These are phyloP conservation scores for Mycena venus DNA, from an alignment of 768 basidiomycete species.

Conservation along the genomic window DNA sequence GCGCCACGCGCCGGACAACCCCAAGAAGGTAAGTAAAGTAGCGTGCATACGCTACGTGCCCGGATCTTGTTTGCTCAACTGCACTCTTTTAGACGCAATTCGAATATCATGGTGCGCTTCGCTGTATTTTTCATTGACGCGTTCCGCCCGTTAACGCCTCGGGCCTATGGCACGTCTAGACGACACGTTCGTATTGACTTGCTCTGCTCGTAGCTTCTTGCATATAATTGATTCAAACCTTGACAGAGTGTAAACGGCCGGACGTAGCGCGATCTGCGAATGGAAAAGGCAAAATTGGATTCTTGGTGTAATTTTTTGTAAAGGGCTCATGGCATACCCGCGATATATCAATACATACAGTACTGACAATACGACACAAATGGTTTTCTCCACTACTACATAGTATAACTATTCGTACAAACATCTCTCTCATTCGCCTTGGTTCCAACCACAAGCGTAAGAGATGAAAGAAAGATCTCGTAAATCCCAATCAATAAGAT, in stretches of 20 bases:
- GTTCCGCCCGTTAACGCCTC: slow-evolving; percentile 29
- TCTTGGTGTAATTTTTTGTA: slow-evolving; percentile 20
- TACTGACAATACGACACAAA: slow-evolving; percentile 8
- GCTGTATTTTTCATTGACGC: neutral
- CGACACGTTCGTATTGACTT: slow-evolving; percentile 65
- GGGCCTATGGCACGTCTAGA: slow-evolving; percentile 51
- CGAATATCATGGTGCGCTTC: slow-evolving; percentile 80
- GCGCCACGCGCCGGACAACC: slow-evolving; percentile 81
- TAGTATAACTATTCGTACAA: slow-evolving; percentile 20
- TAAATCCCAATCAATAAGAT: neutral
- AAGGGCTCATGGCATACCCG: slow-evolving; percentile 8
- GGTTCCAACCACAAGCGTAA: neutral
- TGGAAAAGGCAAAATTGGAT: neutral
- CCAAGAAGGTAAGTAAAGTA: slow-evolving; percentile 77
- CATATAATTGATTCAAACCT: slow-evolving; percentile 11
- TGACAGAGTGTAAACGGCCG: slow-evolving; percentile 50
- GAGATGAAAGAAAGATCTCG: neutral
- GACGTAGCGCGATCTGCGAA: neutral
- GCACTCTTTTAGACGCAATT: slow-evolving; percentile 73
- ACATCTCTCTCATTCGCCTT: neutral
- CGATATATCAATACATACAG: neutral
- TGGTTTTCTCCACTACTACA: slow-evolving; percentile 19
- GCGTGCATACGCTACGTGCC: no score
- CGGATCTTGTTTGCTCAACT: slow-evolving; percentile 26
- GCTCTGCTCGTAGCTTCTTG: neutral